Base-by-base conservation (phyloP, 176 grass and related monocot genomes). In the Musa beccarii region DNA sequence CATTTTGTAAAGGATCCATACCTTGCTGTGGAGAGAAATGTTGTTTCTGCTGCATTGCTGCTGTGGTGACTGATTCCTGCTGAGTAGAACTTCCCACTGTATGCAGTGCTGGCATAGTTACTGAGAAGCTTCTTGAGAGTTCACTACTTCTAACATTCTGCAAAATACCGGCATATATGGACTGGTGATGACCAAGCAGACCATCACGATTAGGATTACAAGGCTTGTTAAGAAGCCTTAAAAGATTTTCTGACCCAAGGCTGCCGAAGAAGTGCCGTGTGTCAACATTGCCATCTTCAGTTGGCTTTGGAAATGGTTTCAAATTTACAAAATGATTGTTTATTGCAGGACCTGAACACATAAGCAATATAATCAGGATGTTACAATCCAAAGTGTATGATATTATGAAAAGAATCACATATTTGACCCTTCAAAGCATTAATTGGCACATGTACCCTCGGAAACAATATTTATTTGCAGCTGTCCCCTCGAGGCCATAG, bases 131-230 rank as follows among this genome's bases (percentile, higher is more conserved):
- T 13, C 53, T 76, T 53, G 86, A 72, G 22, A 82, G 77, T 74
- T 89, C 82, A 63, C 76, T 81, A n/a, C 78, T 55, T 72, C 86
- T 86, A 23, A 79, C 79, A 78, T 88, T 89, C 75, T 95, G 91
- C 59, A 99, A 83, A 77, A 92, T 89, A 66, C 76, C 91, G 66
- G 84, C 86, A 83, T 87, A 90, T 53, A 92, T 82, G 56, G 86
- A 87, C 75, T 89, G 88, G 52, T 90, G 88, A 78, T 14, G 87
- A 57, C 28, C 81, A 66, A 88, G 73, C 51, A 83, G 59, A 79
- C 17, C 83, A 43, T 75, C 82, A 0, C 68, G 8, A 66, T 79
- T 82, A 79, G 80, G 26, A 64, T 76, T 87, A 54, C 71, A 56
- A 81, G 86, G 82, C 65, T 85, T 87, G 67, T 83, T 87, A 67